phyloP scores from a whole-genome alignment of 2,329 filamentous ascomycete species.

The Alternaria conjuncta region DNA sequence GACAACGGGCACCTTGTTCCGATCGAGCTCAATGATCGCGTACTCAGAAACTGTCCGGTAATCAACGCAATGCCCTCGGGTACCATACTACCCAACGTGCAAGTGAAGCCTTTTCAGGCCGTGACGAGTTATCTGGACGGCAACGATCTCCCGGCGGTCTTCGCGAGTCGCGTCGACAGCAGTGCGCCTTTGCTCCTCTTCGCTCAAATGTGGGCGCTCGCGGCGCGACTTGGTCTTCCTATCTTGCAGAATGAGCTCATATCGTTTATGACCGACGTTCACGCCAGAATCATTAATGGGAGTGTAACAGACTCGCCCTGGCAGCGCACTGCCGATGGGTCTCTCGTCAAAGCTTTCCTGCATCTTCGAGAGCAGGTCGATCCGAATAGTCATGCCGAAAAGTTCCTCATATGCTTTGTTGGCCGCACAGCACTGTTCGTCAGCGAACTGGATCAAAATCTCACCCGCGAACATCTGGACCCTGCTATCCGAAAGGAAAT shows the following conservation, averaged over 20 bases:
- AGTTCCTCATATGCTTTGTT: conserved; percentile 14
- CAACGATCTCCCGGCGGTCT: background rate
- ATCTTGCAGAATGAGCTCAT: conserved; percentile 8
- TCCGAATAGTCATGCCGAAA: conserved; percentile 5
- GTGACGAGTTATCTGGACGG: conserved; percentile 5
- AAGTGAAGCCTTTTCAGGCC: background rate
- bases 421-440: background rate
- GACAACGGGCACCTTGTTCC: background rate
- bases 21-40: background rate
- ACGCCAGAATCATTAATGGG: background rate
- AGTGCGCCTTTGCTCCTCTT: conserved; percentile 6
- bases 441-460: background rate
- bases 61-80: background rate
- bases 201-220: conserved; percentile 13
- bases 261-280: background rate
- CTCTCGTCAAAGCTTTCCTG: background rate
- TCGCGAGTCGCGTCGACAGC: background rate
- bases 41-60: background rate
- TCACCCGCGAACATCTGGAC: background rate
- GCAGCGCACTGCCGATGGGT: background rate
- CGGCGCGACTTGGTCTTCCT: conserved; percentile 6
- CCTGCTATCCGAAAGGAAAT: background rate
- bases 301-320: background rate
- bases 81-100: background rate
- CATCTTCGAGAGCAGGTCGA: background rate